phyloP scores from a whole-genome alignment of 1,139 yeast genomes.

The Diutina rugosa region DNA sequence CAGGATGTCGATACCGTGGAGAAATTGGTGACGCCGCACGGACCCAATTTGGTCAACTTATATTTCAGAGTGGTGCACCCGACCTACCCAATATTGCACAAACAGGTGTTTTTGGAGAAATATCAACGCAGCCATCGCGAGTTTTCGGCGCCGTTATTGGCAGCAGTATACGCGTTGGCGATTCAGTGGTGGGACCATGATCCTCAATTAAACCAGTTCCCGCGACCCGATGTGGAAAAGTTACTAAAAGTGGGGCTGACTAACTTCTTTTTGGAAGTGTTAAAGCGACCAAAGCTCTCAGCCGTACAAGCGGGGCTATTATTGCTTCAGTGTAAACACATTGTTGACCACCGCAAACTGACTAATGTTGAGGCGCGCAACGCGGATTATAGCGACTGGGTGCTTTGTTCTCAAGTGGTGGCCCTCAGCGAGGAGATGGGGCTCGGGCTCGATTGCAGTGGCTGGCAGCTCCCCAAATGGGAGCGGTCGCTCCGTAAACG shows the following conservation, averaged over 20 bases:
- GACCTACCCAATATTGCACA: constrained; percentile 64
- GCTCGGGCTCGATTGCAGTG: constrained; percentile 70
- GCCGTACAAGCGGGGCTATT: constrained; percentile 72
- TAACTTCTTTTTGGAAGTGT: constrained; percentile 51
- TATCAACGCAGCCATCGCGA: constrained; percentile 68
- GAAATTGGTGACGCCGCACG: constrained; percentile 64
- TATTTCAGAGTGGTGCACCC: constrained; percentile 72
- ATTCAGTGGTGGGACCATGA: constrained; percentile 82
- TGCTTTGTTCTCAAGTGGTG: constrained; percentile 74
- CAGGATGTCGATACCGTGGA: constrained; percentile 63
- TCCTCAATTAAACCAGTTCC: constrained; percentile 47
- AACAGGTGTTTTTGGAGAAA: constrained; percentile 64
- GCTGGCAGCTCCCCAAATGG: constrained; percentile 89
- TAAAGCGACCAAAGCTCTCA: constrained; percentile 63
- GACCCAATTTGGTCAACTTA: constrained; percentile 55
- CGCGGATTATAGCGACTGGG: constrained; percentile 63
- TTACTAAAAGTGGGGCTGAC: constrained; percentile 38
- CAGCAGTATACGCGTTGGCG: constrained; percentile 65
- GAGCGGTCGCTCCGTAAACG: constrained; percentile 76
- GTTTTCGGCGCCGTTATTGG: constrained; percentile 63
- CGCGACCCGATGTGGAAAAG: constrained; percentile 50
- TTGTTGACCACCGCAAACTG: constrained; percentile 8
- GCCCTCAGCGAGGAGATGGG: constrained; percentile 82
- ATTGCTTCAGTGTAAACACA: constrained; percentile 50
- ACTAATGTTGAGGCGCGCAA: constrained; percentile 12